Conservation (phyloP, 495 filamentous ascomycete species). For the Chaetomidium leptoderma region DNA sequence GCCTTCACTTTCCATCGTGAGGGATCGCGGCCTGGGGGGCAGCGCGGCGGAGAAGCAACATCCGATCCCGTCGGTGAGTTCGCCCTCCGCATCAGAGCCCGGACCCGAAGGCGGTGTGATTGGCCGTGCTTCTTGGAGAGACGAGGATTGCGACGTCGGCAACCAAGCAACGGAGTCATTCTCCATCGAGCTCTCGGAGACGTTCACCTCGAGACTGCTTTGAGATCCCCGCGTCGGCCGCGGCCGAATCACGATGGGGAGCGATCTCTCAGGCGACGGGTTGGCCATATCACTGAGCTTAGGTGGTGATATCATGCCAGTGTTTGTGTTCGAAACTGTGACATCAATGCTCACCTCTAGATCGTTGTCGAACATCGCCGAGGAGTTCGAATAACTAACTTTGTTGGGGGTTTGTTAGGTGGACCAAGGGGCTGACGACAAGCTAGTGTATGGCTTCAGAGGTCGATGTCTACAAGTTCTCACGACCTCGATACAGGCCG, state of each 20-base stretch:
- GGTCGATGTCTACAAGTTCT: neutral
- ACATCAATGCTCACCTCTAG: neutral
- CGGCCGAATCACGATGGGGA: neutral
- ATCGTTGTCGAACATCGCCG: neutral
- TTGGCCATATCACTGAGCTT: neutral
- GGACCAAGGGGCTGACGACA: too few relatives aligned
- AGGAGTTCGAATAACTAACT: neutral
- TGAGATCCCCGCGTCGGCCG: neutral
- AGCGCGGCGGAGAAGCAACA: constrained; percentile 11
- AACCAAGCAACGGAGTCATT: neutral
- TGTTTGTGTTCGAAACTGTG: neutral
- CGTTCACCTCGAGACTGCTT: constrained; percentile 1
- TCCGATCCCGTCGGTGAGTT: constrained; percentile 21
- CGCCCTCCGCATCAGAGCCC: neutral
- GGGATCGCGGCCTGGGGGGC: constrained; percentile 14
- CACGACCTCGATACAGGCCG: neutral
- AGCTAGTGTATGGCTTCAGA: too few relatives aligned
- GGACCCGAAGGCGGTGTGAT: constrained; percentile 23
- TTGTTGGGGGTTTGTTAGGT: too few relatives aligned
- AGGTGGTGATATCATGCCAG: neutral
- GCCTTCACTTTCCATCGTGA: constrained; percentile 18
- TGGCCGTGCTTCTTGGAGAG: neutral
- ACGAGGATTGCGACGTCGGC: neutral
- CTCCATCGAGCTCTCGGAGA: neutral
- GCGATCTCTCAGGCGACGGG: neutral